phyloP scores from a whole-genome alignment of 441 rosid genomes.

The Rhodomyrtus psidioides region DNA sequence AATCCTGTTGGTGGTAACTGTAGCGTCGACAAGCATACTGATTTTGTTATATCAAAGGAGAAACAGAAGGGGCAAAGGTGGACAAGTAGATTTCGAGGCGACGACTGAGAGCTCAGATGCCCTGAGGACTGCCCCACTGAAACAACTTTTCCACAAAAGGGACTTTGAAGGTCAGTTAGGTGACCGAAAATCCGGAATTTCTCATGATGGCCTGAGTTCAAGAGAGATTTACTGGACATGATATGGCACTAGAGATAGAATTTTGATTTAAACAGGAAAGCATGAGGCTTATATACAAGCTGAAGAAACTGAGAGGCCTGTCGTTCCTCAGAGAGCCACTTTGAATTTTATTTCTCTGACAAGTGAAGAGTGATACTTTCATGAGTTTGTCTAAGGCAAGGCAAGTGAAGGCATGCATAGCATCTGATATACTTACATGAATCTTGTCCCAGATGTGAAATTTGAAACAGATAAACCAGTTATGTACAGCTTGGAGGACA shows the following conservation, averaged over 20 bases:
- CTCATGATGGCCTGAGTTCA: not conserved
- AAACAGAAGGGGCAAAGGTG: not conserved
- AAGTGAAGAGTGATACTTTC: not conserved
- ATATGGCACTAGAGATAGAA: not conserved
- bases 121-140: constrained; percentile 1
- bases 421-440: not conserved
- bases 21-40: constrained; percentile 2
- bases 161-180: constrained; percentile 16
- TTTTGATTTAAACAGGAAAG: not conserved
- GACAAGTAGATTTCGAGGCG: not conserved
- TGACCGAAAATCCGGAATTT: not conserved
- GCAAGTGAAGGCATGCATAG: not conserved
- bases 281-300: not conserved
- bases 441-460: constrained; percentile 9
- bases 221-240: not conserved
- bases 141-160: constrained; percentile 3
- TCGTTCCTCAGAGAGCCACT: not conserved
- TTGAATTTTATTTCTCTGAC: not conserved
- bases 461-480: constrained; percentile 19
- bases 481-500: constrained; percentile 16
- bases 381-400: not conserved
- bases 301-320: not conserved
- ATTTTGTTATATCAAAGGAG: constrained; percentile 12
- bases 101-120: constrained; percentile 4
- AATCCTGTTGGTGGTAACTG: constrained; percentile 4